phyloP scores from a whole-genome alignment of 805 yeast species.

The Pichia manshurica region DNA sequence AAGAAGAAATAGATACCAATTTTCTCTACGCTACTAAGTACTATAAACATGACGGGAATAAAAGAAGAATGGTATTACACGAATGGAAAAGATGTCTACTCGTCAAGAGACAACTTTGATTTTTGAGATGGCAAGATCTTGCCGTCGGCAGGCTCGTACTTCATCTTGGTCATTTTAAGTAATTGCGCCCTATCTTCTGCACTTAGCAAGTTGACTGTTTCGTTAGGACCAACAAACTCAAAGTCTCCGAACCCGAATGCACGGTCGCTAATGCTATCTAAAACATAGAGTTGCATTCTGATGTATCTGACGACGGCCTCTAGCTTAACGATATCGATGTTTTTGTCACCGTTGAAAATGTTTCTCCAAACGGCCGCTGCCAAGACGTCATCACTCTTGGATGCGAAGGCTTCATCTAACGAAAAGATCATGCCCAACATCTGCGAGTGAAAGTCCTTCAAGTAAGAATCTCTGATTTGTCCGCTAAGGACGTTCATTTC shows the following conservation, averaged over 20 bases:
- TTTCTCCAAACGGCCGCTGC: conserved; percentile 88
- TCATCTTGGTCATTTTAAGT: conserved; percentile 43
- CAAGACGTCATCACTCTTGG: conserved; percentile 64
- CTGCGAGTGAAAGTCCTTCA: conserved; percentile 87
- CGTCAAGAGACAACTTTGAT: conserved; percentile 44
- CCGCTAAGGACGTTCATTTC: conserved; percentile 82
- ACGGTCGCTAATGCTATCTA: conserved; percentile 80
- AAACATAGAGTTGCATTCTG: conserved; percentile 81
- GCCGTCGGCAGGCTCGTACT: conserved; percentile 45
- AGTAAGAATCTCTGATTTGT: conserved; percentile 74
- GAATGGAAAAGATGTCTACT: conserved; percentile 22
- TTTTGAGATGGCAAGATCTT: conserved; percentile 56
- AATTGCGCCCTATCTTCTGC: conserved; percentile 55
- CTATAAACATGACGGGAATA: neutral
- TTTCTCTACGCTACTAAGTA: neutral
- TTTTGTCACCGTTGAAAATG: conserved; percentile 76
- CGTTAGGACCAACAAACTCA: conserved; percentile 75
- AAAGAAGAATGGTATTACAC: neutral
- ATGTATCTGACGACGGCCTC: conserved; percentile 89
- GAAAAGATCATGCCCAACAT: conserved; percentile 83
- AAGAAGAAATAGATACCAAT: too few species aligned
- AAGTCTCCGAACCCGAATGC: conserved; percentile 92
- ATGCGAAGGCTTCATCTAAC: conserved; percentile 85
- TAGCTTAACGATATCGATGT: conserved; percentile 73
- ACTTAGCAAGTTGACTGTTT: conserved; percentile 67